Conservation (phyloP, 2,329 filamentous ascomycete genomes). For the Aspergillus pseudoviridinutans region DNA sequence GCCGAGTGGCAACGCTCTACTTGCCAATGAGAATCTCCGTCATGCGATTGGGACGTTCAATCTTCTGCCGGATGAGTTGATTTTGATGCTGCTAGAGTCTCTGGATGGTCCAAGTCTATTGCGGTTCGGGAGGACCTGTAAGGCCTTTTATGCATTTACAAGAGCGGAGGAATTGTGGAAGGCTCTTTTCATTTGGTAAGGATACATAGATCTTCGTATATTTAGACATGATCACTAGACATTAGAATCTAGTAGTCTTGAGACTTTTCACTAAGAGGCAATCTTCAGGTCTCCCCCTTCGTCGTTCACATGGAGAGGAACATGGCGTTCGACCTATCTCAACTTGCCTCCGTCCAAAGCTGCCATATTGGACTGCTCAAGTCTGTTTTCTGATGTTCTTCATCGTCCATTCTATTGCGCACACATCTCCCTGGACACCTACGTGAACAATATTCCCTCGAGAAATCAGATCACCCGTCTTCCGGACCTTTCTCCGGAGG, state of each 20-base stretch:
- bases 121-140: constrained; percentile 71
- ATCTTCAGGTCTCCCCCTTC: constrained; percentile 25
- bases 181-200: constrained; percentile 77
- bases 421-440: constrained; percentile 65
- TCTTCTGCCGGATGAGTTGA: constrained; percentile 72
- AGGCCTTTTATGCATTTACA: constrained; percentile 80
- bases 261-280: constrained; percentile 14
- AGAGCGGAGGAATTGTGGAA: constrained; percentile 88
- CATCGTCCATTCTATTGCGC: constrained; percentile 89
- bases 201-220: constrained; percentile 22
- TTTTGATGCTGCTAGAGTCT: constrained; percentile 70
- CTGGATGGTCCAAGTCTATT: constrained; percentile 63
- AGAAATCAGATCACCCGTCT: constrained; percentile 71
- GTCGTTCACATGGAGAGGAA: constrained; percentile 67
- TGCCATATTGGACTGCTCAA: constrained; percentile 64
- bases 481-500: constrained; percentile 62
- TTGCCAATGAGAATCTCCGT: constrained; percentile 63
- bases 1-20: constrained; percentile 79
- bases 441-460: constrained; percentile 65
- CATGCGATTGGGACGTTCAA: constrained; percentile 62
- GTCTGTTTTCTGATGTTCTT: constrained; percentile 84
- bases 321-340: constrained; percentile 79
- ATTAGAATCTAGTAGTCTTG: constrained; percentile 1
- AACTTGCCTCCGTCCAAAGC: constrained; percentile 52
- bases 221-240: neutral